Base-by-base conservation (phyloP, 371 early-diverging fungal genomes). In the Apophysomyces ossiformis region DNA sequence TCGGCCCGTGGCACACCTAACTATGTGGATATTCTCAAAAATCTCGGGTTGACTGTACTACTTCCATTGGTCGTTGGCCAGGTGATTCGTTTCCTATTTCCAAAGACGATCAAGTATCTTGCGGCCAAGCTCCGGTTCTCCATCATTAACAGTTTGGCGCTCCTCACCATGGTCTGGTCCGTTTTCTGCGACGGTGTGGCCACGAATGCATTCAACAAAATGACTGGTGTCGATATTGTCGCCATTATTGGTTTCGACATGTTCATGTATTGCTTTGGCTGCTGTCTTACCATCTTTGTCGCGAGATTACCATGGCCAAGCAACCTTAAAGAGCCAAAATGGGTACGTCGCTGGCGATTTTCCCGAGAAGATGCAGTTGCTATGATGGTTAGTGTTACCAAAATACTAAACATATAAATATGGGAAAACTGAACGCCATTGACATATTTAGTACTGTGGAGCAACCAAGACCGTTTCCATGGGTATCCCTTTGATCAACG, bases 401-500 rank as follows among this genome's bases (percentile, higher is more conserved):
- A 18, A n/a, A 9, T 50, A 4, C 21, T 50, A 9, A 18, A n/a
- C 7, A 15, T 12, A n/a, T n/a, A n/a, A 32, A 58, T 0, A 21
- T 8, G 37, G 37, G n/a, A n/a, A 21, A 50, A 5, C 13, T 45
- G 8, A 50, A 50, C 54, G 8, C 21, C 21, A 18, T 21, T 50
- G 32, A 26, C 32, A 26, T 26, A 26, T 26, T 32, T 65, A 82
- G 82, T 83, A 83, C 72, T 90, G 90, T 72, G 90, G 87, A 13
- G 88, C 90, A 1, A 90, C 90, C 3, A 92, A 92, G 68, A 89
- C 91, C 0, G 88, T 91, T 1, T 89, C 91, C 0, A 83, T 91
- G 84, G 93, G 93, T 37, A 87, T 91, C 35, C 91, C 91, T 1
- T 76, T 92, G 67, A 90, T 92, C 79, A 89, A 89, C 65, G 87